phyloP scores from a whole-genome alignment of 2,329 filamentous ascomycete species.

The Macrophomina tecta region DNA sequence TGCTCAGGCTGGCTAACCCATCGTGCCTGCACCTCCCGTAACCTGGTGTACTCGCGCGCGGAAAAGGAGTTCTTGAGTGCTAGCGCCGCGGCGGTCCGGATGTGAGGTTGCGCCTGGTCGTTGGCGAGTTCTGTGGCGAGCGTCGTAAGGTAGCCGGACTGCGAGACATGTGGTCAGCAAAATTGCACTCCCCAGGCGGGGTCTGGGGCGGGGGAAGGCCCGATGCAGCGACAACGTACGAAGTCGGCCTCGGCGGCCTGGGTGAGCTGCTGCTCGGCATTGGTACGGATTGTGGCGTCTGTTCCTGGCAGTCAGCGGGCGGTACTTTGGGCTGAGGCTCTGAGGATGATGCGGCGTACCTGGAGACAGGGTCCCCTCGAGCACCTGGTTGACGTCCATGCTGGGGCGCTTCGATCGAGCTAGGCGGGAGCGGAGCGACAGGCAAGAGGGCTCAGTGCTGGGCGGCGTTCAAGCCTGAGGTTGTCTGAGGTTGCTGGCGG shows the following conservation, averaged over 20 bases:
- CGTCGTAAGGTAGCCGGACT: conserved; percentile 92
- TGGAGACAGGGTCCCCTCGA: conserved; percentile 93
- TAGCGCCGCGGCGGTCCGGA: conserved; percentile 92
- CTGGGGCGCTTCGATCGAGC: conserved; percentile 52
- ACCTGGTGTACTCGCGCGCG: conserved; percentile 83
- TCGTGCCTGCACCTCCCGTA: conserved; percentile 90
- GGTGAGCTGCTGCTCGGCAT: conserved; percentile 90
- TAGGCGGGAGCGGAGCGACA: conserved; percentile 9
- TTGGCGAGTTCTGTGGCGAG: conserved; percentile 95
- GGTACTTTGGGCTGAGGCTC: conserved; percentile 5
- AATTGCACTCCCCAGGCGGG: conserved; percentile 15
- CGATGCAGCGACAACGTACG: conserved; percentile 63
- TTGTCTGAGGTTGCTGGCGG: conserved; percentile 1
- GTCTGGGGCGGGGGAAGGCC: conserved; percentile 37
- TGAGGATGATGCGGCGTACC: conserved; percentile 60
- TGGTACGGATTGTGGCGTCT: conserved; percentile 90
- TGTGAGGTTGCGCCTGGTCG: conserved; percentile 79
- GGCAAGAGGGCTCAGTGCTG: conserved; percentile 2
- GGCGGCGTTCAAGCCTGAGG: conserved; percentile 5
- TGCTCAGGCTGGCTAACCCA: conserved; percentile 87
- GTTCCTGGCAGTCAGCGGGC: conserved; percentile 45
- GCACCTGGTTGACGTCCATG: conserved; percentile 98
- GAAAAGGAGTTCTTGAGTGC: conserved; percentile 98
- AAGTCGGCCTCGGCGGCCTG: conserved; percentile 96
- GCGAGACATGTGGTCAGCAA: conserved; percentile 33